phyloP scores from a whole-genome alignment of 2,329 filamentous ascomycete species.

The Aspergillus pseudotamarii region DNA sequence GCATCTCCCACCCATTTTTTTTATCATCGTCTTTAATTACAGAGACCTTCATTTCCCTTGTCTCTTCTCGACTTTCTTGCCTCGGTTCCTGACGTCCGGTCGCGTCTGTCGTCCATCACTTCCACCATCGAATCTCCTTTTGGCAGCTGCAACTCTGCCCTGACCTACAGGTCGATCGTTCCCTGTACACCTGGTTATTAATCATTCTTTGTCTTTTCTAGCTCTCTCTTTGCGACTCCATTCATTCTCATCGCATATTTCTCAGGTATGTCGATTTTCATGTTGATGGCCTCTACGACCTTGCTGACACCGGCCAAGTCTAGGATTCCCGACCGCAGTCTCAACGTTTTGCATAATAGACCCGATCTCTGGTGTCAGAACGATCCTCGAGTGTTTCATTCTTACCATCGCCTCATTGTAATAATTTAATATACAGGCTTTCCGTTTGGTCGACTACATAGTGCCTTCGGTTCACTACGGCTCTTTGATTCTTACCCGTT shows the following conservation, averaged over 20 bases:
- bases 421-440: slow-evolving; percentile 33
- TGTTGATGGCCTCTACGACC: neutral
- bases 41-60: slow-evolving; percentile 16
- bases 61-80: slow-evolving; percentile 26
- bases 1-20: slow-evolving; percentile 33
- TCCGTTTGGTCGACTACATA: slow-evolving; percentile 12
- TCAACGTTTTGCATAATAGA: slow-evolving; percentile 18
- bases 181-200: slow-evolving; percentile 23
- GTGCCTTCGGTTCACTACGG: slow-evolving; percentile 14
- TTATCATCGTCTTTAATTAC: slow-evolving; percentile 23
- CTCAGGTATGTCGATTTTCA: slow-evolving; percentile 17
- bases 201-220: slow-evolving; percentile 19
- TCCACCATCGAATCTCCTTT: slow-evolving; percentile 7
- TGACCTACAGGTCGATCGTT: slow-evolving; percentile 19
- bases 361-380: slow-evolving; percentile 12
- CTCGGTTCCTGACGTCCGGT: slow-evolving; percentile 24
- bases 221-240: slow-evolving; percentile 4
- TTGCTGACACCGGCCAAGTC: slow-evolving; percentile 15
- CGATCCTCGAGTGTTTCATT: slow-evolving; percentile 18
- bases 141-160: slow-evolving; percentile 14
- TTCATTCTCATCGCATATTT: slow-evolving; percentile 14
- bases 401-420: slow-evolving; percentile 28
- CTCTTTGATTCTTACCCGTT: slow-evolving; percentile 21
- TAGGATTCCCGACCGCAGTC: slow-evolving; percentile 8
- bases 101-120: slow-evolving; percentile 28